Evolutionary conservation across 257 asterid species (phyloP), one percentile per base, ranked within the genome.

Genomic region (Euphrasia confusa): DNA sequence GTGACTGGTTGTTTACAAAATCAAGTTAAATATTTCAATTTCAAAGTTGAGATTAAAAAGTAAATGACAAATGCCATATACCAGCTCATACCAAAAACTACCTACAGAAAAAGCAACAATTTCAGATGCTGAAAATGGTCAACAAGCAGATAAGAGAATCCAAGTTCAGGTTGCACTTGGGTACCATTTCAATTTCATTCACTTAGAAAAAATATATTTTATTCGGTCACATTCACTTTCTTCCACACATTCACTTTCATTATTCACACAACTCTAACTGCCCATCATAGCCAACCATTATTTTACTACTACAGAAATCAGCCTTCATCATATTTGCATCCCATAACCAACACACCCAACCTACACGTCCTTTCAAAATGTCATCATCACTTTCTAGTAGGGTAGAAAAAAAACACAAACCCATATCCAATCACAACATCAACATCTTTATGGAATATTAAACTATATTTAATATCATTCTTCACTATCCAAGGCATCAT

Each of bases 61-160:
- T 7, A 63, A 1, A 30, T 18, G 53, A 32, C 10, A 57, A 55
- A 30, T 40, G 2, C 7, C 64, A 62, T 62, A 45, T 13, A 14
- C 44, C 64, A 44, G 39, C 39, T 48, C 69, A 56, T 33, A 63
- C 61, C 55, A 37, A 54, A 57, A 45, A 56, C 50, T 15, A 47
- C 40, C 17, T 4, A 48, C 48, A 54, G 27, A 53, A 48, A 10
- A 63, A 45, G 59, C 59, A 54, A 63, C 35, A 40, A 7, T 37
- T 15, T 58, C 48, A 37, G 39, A 24, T 18, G 39, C n/a, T 53
- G 67, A 68, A 68, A 62, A 53, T 64, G 60, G 60, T 13, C 64
- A 48, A 24, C 21, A 62, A 56, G 10, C 54, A 21, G 21, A 27
- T 49, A 71, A 39, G 42, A 42, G 45, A 56, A 8, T 1, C 15